These are phyloP conservation scores for Pseudogymnoascus sp. DNA, from an alignment of 2,329 filamentous ascomycete genomes.

Conservation along the genomic window DNA sequence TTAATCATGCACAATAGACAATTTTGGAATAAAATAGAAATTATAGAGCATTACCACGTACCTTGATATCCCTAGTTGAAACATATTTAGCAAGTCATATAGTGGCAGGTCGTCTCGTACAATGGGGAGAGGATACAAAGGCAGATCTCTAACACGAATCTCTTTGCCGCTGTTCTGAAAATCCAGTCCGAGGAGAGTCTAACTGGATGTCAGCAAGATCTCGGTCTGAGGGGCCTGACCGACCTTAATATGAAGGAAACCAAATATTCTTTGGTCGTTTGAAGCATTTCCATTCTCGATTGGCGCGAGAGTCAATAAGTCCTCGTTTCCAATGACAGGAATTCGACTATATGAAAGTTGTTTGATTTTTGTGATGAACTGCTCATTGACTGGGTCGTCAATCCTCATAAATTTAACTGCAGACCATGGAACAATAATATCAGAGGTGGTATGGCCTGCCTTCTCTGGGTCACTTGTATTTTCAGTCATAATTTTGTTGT, in stretches of 20 bases:
- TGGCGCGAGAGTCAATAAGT: not conserved
- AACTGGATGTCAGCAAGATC: not conserved
- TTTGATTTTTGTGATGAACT: slow-evolving; percentile 22
- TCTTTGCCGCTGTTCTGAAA: slow-evolving; percentile 9
- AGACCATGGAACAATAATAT: slow-evolving; percentile 21
- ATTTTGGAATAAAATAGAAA: not conserved
- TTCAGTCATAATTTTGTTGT: not conserved
- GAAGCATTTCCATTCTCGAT: slow-evolving; percentile 6
- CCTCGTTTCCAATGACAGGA: slow-evolving; percentile 20
- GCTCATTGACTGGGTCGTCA: slow-evolving; percentile 19
- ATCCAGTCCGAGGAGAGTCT: slow-evolving; percentile 22
- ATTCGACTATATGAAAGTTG: slow-evolving; percentile 24
- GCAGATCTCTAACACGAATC: slow-evolving; percentile 22
- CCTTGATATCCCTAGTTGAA: slow-evolving; percentile 24
- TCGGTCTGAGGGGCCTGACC: not conserved
- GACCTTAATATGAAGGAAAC: slow-evolving; percentile 24
- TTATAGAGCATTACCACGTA: slow-evolving; percentile 7
- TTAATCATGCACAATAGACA: not conserved
- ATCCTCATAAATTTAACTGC: slow-evolving; percentile 21
- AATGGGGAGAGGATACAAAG: slow-evolving; percentile 24
- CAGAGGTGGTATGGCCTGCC: not conserved
- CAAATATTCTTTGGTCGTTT: slow-evolving; percentile 18
- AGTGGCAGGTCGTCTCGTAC: slow-evolving; percentile 21
- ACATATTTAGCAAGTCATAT: slow-evolving; percentile 24
- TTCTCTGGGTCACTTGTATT: slow-evolving; percentile 8